phyloP scores from a whole-genome alignment of 2,329 filamentous ascomycete genomes.

The Ophidiomyces ophidiicola region DNA sequence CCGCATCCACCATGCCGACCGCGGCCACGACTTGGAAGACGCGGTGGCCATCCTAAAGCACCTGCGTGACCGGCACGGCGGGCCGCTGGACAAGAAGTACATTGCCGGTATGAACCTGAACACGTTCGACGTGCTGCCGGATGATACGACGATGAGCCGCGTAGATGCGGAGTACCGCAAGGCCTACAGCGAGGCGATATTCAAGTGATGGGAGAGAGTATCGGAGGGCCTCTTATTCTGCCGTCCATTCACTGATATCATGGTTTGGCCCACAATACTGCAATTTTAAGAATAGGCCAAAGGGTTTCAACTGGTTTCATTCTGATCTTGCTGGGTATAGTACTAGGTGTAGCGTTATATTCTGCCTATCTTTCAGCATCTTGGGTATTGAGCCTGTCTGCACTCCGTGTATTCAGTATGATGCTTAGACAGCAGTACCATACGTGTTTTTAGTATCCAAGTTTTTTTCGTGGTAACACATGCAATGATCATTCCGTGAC shows the following conservation, averaged over 20 bases:
- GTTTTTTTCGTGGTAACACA: too few relatives aligned
- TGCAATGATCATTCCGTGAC: too few relatives aligned
- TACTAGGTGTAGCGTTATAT: too few relatives aligned
- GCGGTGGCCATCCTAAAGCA: conserved; percentile 23
- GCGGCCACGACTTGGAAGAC: conserved; percentile 22
- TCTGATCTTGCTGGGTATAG: too few relatives aligned
- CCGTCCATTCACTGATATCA: neutral
- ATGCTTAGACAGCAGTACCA: too few relatives aligned
- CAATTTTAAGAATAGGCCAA: too few relatives aligned
- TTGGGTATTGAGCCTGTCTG: too few relatives aligned
- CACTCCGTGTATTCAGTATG: too few relatives aligned
- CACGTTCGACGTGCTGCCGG: conserved; percentile 22
- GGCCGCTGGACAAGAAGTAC: conserved; percentile 20
- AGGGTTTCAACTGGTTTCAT: too few relatives aligned
- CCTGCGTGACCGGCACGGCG: conserved; percentile 17
- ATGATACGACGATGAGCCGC: conserved; percentile 21
- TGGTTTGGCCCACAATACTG: too few relatives aligned
- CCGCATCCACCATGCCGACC: conserved; percentile 20
- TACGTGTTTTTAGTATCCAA: too few relatives aligned
- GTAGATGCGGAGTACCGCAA: conserved; percentile 22
- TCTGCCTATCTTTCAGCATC: too few relatives aligned
- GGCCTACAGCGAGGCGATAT: conserved; percentile 19
- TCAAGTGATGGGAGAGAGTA: conserved; percentile 10
- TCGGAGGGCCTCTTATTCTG: neutral
- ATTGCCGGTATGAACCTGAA: conserved; percentile 22